These are phyloP conservation scores for Lophium mytilinum DNA, from an alignment of 495 filamentous ascomycete genomes.

Conservation along the genomic window DNA sequence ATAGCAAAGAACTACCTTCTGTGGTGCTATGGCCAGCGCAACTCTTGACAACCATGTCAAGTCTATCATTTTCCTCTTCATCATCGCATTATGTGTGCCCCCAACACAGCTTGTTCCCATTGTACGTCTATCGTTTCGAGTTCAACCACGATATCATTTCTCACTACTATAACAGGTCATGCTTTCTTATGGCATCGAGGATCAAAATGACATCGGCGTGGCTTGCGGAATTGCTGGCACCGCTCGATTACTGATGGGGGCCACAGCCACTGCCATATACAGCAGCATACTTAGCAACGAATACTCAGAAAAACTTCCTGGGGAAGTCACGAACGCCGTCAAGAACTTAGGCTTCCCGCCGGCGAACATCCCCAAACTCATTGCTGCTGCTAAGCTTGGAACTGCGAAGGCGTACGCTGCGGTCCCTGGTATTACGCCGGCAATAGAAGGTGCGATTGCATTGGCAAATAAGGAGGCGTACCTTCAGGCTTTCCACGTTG, in stretches of 20 bases:
- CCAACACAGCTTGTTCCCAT: no score
- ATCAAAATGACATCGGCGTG: no score
- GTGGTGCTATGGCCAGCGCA: no score
- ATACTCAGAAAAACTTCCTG: conserved; percentile 5
- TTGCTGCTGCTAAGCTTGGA: conserved; percentile 3
- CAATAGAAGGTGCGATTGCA: conserved; percentile 11
- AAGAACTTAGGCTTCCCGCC: conserved; percentile 3
- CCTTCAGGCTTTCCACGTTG: no score
- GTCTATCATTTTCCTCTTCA: no score
- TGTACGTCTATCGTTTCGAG: no score
- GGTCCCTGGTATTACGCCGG: conserved; percentile 16
- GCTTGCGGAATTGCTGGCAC: conserved; percentile 18
- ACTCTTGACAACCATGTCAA: no score
- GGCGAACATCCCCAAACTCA: conserved; percentile 6
- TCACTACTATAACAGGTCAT: no score
- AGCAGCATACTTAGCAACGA: conserved; percentile 20
- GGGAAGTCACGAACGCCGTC: conserved; percentile 1
- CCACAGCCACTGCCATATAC: conserved; percentile 20
- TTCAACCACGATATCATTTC: no score
- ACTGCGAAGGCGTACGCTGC: conserved; percentile 15
- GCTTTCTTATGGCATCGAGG: no score
- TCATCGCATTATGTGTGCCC: no score
- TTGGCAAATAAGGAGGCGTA: conserved; percentile 18
- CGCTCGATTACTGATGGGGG: conserved; percentile 12
- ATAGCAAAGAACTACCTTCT: no score